A percentile compares a stretch with the other conserved stretches of the same genome.
Conservation (phyloP, 2,329 filamentous ascomycete species). For the Curvularia verruculosa region DNA sequence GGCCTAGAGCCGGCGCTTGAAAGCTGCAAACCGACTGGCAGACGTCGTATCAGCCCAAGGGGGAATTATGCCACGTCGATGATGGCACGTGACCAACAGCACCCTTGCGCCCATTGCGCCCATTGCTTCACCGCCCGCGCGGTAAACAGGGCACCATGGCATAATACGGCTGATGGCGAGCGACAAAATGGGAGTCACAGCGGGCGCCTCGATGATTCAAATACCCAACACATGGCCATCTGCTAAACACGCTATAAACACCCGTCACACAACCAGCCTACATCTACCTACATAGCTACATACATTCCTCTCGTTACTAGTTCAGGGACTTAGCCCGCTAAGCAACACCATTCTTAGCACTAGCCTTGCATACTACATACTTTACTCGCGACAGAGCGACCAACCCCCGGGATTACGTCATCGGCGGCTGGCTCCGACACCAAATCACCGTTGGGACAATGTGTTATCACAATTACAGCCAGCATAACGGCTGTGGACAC, state of each 20-base stretch:
- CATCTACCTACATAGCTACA: no score
- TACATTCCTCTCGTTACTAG: constrained; percentile 5
- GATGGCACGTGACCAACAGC: constrained; percentile 16
- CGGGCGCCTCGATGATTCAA: constrained; percentile 1
- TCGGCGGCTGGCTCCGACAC: not conserved
- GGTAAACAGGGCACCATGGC: constrained; percentile 16
- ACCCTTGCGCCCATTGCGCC: constrained; percentile 19
- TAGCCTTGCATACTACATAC: constrained; percentile 4
- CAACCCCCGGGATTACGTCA: constrained; percentile 14
- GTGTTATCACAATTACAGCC: constrained; percentile 45
- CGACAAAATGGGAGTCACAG: constrained; percentile 2
- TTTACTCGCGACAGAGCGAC: not conserved
- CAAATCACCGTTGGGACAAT: constrained; percentile 13
- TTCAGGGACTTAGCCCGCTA: constrained; percentile 5
- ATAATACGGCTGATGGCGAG: constrained; percentile 4
- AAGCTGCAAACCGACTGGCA: not conserved
- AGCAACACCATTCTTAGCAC: constrained; percentile 8
- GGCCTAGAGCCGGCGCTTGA: not conserved
- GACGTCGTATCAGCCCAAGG: constrained; percentile 1
- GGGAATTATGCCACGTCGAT: constrained; percentile 12
- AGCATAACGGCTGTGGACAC: constrained; percentile 45
- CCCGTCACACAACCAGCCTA: not conserved
- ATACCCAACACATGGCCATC: constrained; percentile 4
- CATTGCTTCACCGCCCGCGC: constrained; percentile 24
- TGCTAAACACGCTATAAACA: constrained; percentile 4